These are phyloP conservation scores for Arachis monticola DNA, from an alignment of 331 rosid genomes.

Conservation along the genomic window DNA sequence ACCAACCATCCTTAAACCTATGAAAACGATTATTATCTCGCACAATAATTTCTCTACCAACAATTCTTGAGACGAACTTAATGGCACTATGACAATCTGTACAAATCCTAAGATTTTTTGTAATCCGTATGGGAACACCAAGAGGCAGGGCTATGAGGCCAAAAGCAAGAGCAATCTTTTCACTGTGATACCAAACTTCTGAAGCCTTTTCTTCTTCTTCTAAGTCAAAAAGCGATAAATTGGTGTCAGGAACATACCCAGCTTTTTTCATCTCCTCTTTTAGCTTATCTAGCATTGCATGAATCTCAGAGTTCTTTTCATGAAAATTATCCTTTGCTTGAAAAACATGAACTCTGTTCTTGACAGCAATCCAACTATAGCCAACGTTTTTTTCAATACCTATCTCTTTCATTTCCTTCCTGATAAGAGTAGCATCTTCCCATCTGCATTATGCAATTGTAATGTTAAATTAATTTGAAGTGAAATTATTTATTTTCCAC, in stretches of 20 bases:
- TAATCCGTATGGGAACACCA: constrained; percentile 61
- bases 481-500: background rate
- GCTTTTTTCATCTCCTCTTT: constrained; percentile 65
- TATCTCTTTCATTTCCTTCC: constrained; percentile 78
- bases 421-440: constrained; percentile 88
- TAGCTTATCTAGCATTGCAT: constrained; percentile 65
- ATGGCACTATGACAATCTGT: constrained; percentile 80
- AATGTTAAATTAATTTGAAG: constrained; percentile 12
- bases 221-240: constrained; percentile 71
- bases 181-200: constrained; percentile 57
- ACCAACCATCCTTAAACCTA: constrained; percentile 62
- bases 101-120: constrained; percentile 76
- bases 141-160: constrained; percentile 58
- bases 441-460: constrained; percentile 61
- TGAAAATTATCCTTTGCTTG: constrained; percentile 81
- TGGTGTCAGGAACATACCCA: constrained; percentile 68
- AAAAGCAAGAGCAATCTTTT: no score
- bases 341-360: constrained; percentile 69
- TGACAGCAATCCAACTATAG: constrained; percentile 76
- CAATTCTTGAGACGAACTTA: constrained; percentile 66
- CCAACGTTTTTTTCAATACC: constrained; percentile 81
- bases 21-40: constrained; percentile 79
- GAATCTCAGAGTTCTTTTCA: constrained; percentile 70
- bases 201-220: constrained; percentile 74
- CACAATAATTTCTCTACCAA: constrained; percentile 69